Conservation (phyloP, 78 protist genomes). For the Carpediemonas membranifera region DNA sequence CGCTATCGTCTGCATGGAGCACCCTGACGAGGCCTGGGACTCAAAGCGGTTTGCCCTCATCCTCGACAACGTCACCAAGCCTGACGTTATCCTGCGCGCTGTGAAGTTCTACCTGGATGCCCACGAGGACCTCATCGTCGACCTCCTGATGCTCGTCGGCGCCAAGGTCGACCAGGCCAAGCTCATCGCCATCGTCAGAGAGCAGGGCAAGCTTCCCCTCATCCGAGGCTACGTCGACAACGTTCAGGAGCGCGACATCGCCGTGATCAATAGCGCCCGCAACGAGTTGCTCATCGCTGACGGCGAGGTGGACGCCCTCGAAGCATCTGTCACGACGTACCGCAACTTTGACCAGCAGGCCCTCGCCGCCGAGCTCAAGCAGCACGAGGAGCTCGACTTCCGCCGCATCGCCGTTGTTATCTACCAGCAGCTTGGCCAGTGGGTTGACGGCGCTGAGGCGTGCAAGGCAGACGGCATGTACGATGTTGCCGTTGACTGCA, state of each 20-base stretch:
- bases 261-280: slow-evolving; percentile 83
- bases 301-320: slow-evolving; percentile 83
- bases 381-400: slow-evolving; percentile 81
- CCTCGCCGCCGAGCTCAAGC: slow-evolving; percentile 75
- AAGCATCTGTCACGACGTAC: slow-evolving; percentile 58
- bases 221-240: slow-evolving; percentile 72
- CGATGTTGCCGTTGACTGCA: slow-evolving; percentile 87
- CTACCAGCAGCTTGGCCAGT: slow-evolving; percentile 59
- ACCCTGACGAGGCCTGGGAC: slow-evolving; percentile 84
- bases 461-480: slow-evolving; percentile 82
- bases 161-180: slow-evolving; percentile 69
- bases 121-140: slow-evolving; percentile 60
- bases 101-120: slow-evolving; percentile 54
- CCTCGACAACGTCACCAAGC: slow-evolving; percentile 69
- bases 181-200: slow-evolving; percentile 31
- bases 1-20: slow-evolving; percentile 74
- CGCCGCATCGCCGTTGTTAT: slow-evolving; percentile 83
- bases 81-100: slow-evolving; percentile 81
- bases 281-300: slow-evolving; percentile 84
- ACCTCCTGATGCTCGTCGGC: slow-evolving; percentile 59
- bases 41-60: slow-evolving; percentile 80
- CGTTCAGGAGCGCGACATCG: slow-evolving; percentile 45
- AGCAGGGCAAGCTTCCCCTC: slow-evolving; percentile 50
- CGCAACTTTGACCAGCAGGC: slow-evolving; percentile 69
- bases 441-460: slow-evolving; percentile 68